phyloP scores from a whole-genome alignment of 1,139 yeast species.

The Blastobotrys ciferrii region DNA sequence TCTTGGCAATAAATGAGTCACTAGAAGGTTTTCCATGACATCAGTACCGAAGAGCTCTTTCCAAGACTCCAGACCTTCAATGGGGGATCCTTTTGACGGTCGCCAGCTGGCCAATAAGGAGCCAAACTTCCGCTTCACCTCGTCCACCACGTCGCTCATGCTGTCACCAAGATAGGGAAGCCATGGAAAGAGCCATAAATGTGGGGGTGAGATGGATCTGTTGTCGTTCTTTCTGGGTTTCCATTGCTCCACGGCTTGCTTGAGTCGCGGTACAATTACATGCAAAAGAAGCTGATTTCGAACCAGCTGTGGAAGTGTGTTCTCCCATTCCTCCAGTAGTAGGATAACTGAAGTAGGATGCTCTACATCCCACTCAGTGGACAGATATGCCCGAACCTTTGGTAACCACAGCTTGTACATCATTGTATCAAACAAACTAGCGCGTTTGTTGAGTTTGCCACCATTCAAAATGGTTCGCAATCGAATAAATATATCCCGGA shows the following conservation, averaged over 20 bases:
- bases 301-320: conserved; percentile 39
- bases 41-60: conserved; percentile 40
- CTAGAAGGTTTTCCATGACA: conserved; percentile 30
- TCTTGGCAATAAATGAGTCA: conserved; percentile 36
- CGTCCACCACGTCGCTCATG: conserved; percentile 27
- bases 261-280: conserved; percentile 41
- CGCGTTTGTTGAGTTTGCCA: conserved; percentile 7
- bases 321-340: conserved; percentile 45
- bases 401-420: conserved; percentile 40
- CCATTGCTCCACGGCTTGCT: conserved; percentile 40
- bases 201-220: conserved; percentile 31
- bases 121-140: conserved; percentile 36
- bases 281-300: conserved; percentile 33
- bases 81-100: conserved; percentile 28
- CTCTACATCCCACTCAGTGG: conserved; percentile 38
- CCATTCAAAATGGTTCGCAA: conserved; percentile 29
- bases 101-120: conserved; percentile 39
- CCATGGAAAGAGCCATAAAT: conserved; percentile 49
- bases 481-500: conserved; percentile 30
- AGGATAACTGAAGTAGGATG: conserved; percentile 32
- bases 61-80: conserved; percentile 40
- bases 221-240: conserved; percentile 23
- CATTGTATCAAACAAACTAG: conserved; percentile 37
- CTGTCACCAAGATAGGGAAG: conserved; percentile 34
- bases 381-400: conserved; percentile 33